Evolutionary conservation across 768 basidiomycete species (phyloP), one percentile per base, ranked within the genome.

Genomic region (Boletus vermiculosoides): DNA sequence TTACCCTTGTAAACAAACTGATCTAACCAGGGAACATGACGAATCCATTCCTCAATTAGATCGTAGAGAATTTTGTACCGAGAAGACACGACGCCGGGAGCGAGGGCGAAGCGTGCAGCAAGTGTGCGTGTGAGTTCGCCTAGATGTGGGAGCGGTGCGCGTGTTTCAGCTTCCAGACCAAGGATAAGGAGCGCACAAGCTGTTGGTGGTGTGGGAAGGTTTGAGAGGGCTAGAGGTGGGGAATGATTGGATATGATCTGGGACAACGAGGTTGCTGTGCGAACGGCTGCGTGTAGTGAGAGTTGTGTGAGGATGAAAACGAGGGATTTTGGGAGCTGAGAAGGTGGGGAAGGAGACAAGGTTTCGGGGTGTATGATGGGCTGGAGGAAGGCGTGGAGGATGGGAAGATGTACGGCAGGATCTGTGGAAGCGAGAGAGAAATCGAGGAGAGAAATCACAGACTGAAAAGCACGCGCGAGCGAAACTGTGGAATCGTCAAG

Each of bases 1-100:
- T 68, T 71, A 34, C 56, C 60, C 73, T 79, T 70, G 62, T 57
- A 61, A 12, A 76, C 70, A 58, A 84, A 85, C 45, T 82, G 79
- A 58, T 83, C 79, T 12, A 91, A 74, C 91, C 90, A 93, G 5
- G 88, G 87, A 4, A 92, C 77, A n/a, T 81, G 79, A 48, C 79
- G 75, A 28, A 84, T 80, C 78, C 83, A 84, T 54, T 77, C 73
- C 36, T 79, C 79, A 33, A 91, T 71, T 54, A 80, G 71, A 63
- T 87, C 83, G 64, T 85, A 84, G 30, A 90, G 68, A 37, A 75
- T 61, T 67, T 84, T 87, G 72, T 92, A 92, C 4, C 88, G 83
- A 30, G 80, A 74, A 81, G 89, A 83, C 28, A 90, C 80, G 45
- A 81, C 77, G 31, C 76, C 73, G 52, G 83, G 80, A 16, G 78